Evolutionary conservation across 2,329 filamentous ascomycete species (phyloP).

Genomic region (Trichothecium roseum): DNA sequence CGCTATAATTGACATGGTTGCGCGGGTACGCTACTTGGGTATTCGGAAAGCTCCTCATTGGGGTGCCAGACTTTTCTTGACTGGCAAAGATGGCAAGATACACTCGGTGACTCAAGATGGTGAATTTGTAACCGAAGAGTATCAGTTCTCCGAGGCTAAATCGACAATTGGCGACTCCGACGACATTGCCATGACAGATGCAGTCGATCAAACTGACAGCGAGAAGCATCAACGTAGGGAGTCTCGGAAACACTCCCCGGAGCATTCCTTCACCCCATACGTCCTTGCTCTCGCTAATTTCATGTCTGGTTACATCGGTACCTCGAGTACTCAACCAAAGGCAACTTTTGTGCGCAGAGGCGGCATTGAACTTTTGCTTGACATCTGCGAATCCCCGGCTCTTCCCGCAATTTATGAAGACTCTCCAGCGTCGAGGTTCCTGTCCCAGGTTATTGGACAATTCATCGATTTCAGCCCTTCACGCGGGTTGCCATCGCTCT

Average conservation of each 20-base stretch:
- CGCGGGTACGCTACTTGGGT: conserved; percentile 66
- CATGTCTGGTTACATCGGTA: conserved; percentile 62
- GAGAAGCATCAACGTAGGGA: conserved; percentile 8
- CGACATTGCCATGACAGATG: conserved; percentile 59
- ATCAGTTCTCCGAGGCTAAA: conserved; percentile 21
- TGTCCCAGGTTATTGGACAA: conserved; percentile 64
- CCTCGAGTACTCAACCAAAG: conserved; percentile 51
- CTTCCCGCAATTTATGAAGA: conserved; percentile 55
- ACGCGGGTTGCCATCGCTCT: conserved; percentile 69
- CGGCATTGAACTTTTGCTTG: conserved; percentile 73
- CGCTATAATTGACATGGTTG: conserved; percentile 82
- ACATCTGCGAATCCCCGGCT: conserved; percentile 73
- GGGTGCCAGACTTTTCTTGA: conserved; percentile 68
- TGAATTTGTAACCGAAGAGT: conserved; percentile 11
- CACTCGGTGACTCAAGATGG: conserved; percentile 41
- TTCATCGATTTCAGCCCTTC: conserved; percentile 74
- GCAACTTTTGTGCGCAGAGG: conserved; percentile 65
- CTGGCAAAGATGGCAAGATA: conserved; percentile 45
- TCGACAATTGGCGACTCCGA: conserved; percentile 33
- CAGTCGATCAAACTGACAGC: conserved; percentile 10
- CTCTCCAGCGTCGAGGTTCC: conserved; percentile 54
- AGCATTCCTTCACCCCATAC: conserved; percentile 49
- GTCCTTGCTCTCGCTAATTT: conserved; percentile 70
- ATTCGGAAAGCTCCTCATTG: conserved; percentile 61
- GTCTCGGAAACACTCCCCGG: conserved; percentile 12